Base-by-base conservation (phyloP, 2,329 filamentous ascomycete genomes). In the Neopestalotiopsis clavispora region DNA sequence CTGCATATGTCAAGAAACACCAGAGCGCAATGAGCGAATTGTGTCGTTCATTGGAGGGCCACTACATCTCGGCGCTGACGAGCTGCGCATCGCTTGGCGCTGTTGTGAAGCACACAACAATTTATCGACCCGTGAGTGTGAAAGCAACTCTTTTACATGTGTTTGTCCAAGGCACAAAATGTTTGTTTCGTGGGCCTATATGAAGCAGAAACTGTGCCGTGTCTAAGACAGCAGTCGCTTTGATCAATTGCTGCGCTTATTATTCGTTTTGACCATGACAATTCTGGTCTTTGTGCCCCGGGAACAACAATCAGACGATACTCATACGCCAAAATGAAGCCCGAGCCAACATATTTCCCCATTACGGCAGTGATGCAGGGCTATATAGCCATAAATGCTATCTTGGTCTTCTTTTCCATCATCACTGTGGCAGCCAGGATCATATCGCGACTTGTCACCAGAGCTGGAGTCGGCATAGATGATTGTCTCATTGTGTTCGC, bases 271-370 rank as follows among this genome's bases (percentile, higher is more conserved):
- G 14, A 52, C 1, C n/a, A 52, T 52, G 45, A 9, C 9, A 14
- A 20, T 20, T 52, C 45, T 52, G 45, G 9, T 9, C n/a, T 52
- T 2, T 17, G n/a, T 52, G 17, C 20, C n/a, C 20, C 0, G n/a
- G 57, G 17, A 30, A 23, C 23, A 2, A 30, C 30, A 2, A 30
- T 23, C 5, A 3, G 57, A n/a, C n/a, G 57, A 28, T 59, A 28
- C 12, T 12, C 10, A 34, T 13, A 9, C 12, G 4, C 34, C 32
- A 64, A 45, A 17, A 28, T 64, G 61, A 64, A 64, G 61, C 61
- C 61, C n/a, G 38, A 28, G 7, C 61, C 61, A 49, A 49, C 61
- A n/a, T 64, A 52, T 49, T 64, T 23, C 23, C 40, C 40, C 9
- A 32, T 64, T 7, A 49, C 61, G n/a, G 10, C 61, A 7, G 34